These are phyloP conservation scores for Didymella sp. DNA, from an alignment of 2,329 filamentous ascomycete genomes.

Conservation along the genomic window DNA sequence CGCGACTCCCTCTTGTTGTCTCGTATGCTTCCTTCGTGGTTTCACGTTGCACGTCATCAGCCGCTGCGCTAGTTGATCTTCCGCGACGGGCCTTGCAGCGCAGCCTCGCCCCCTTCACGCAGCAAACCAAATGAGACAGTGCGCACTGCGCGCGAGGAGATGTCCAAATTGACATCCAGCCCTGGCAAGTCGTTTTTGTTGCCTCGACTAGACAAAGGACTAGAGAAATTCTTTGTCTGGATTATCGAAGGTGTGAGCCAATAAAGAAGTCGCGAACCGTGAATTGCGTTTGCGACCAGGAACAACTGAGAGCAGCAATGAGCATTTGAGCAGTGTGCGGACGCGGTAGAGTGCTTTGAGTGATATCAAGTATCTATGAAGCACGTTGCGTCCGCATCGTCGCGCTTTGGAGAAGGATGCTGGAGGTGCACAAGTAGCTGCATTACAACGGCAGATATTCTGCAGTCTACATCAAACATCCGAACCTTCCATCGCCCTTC, in stretches of 20 bases:
- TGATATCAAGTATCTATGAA: not conserved
- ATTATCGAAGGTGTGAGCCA: not conserved
- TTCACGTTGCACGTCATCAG: constrained; percentile 36
- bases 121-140: not conserved
- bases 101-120: constrained; percentile 17
- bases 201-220: not conserved
- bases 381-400: not conserved
- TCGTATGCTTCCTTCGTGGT: constrained; percentile 29
- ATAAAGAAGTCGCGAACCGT: not conserved
- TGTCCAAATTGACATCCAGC: not conserved
- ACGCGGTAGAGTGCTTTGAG: not conserved
- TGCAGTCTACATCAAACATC: not conserved
- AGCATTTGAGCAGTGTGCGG: not conserved
- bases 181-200: too few relatives aligned
- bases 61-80: constrained; percentile 28
- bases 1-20: constrained; percentile 15
- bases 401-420: not conserved
- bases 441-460: not conserved
- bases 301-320: not conserved
- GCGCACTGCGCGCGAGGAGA: not conserved
- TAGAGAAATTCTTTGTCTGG: not conserved
- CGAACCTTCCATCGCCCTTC: constrained; percentile 1
- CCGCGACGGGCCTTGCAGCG: constrained; percentile 18
- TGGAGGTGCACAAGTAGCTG: not conserved
- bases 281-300: not conserved